Percentiles rank a stretch among this genome's conserved stretches.
Conservation (phyloP, 208 protist species). For the Trypanosoma melophagium region DNA sequence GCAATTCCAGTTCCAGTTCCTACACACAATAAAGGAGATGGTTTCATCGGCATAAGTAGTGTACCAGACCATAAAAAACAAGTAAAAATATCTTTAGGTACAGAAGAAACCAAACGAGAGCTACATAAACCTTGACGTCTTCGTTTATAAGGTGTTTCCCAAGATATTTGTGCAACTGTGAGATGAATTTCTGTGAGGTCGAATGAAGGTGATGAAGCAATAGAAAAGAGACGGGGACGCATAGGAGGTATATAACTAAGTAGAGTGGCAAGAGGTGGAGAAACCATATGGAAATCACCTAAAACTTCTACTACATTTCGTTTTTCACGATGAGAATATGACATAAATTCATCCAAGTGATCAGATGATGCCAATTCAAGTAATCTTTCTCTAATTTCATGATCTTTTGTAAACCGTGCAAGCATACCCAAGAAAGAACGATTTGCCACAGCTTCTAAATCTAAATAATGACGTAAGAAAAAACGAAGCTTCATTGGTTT, state of each 20-base stretch:
- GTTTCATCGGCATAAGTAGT: conserved; percentile 39
- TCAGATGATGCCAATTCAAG: conserved; percentile 62
- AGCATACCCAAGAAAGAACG: conserved; percentile 85
- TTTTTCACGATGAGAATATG: conserved; percentile 85
- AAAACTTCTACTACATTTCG: conserved; percentile 88
- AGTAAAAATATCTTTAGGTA: conserved; percentile 41
- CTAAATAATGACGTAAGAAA: conserved; percentile 71
- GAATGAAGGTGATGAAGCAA: conserved; percentile 61
- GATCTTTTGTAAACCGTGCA: conserved; percentile 31
- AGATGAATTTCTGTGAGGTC: conserved; percentile 49
- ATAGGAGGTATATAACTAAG: conserved; percentile 64
- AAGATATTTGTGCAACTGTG: conserved; percentile 71
- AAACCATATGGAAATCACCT: conserved; percentile 62
- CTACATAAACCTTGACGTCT: conserved; percentile 75
- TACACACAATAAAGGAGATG: conserved; percentile 62
- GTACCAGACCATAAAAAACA: conserved; percentile 74
- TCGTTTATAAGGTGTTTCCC: conserved; percentile 76
- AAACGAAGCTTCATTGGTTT: conserved; percentile 42
- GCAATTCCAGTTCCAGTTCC: conserved; percentile 86
- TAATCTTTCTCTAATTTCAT: conserved; percentile 61
- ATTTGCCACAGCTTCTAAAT: conserved; percentile 73
- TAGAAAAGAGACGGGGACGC: conserved; percentile 78
- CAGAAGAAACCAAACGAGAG: conserved; percentile 36
- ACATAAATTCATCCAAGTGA: conserved; percentile 67
- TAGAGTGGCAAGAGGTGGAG: conserved; percentile 52